Percentiles rank a stretch among this genome's conserved stretches.
phyloP scores from a whole-genome alignment of 2,329 filamentous ascomycete genomes.

The Pleomassaria siparia region DNA sequence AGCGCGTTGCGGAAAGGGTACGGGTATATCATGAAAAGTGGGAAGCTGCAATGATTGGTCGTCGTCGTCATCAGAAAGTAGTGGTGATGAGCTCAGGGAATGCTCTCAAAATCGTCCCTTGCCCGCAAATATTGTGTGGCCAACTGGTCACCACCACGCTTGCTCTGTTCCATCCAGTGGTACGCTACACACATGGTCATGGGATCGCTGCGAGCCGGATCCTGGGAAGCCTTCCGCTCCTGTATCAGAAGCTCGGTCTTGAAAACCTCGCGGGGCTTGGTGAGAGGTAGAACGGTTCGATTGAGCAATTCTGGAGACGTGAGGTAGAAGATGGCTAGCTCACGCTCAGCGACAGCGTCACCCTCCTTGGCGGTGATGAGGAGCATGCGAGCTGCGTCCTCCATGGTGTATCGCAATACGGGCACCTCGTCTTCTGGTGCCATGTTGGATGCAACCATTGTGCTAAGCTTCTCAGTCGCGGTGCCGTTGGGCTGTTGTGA shows the following conservation, averaged over 20 bases:
- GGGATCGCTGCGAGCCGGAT: slow-evolving; percentile 71
- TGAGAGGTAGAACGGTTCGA: slow-evolving; percentile 79
- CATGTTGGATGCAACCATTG: slow-evolving; percentile 11
- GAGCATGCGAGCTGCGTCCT: slow-evolving; percentile 85
- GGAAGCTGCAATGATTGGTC: slow-evolving; percentile 1
- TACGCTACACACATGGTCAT: slow-evolving; percentile 90
- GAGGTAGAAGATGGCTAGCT: slow-evolving; percentile 90
- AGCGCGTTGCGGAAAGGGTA: slow-evolving; percentile 5
- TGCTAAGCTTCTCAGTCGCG: slow-evolving; percentile 17
- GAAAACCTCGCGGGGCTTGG: slow-evolving; percentile 84
- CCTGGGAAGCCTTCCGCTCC: slow-evolving; percentile 56
- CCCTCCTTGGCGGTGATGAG: slow-evolving; percentile 94
- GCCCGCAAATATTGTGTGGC: slow-evolving; percentile 81
- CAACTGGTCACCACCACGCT: slow-evolving; percentile 80
- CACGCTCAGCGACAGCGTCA: slow-evolving; percentile 82
- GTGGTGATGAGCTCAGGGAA: slow-evolving; percentile 46
- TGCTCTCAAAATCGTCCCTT: slow-evolving; percentile 62
- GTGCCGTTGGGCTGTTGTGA: slow-evolving; percentile 29
- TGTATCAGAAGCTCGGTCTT: slow-evolving; percentile 79
- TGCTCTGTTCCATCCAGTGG: slow-evolving; percentile 95
- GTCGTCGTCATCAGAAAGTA: slow-evolving; percentile 12
- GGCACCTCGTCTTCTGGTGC: slow-evolving; percentile 29
- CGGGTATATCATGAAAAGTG: slow-evolving; percentile 14
- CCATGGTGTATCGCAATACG: slow-evolving; percentile 67
- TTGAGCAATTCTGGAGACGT: slow-evolving; percentile 84